These are phyloP conservation scores for Hirschfeldia incana DNA, from an alignment of 345 rosid genomes.

Conservation along the genomic window DNA sequence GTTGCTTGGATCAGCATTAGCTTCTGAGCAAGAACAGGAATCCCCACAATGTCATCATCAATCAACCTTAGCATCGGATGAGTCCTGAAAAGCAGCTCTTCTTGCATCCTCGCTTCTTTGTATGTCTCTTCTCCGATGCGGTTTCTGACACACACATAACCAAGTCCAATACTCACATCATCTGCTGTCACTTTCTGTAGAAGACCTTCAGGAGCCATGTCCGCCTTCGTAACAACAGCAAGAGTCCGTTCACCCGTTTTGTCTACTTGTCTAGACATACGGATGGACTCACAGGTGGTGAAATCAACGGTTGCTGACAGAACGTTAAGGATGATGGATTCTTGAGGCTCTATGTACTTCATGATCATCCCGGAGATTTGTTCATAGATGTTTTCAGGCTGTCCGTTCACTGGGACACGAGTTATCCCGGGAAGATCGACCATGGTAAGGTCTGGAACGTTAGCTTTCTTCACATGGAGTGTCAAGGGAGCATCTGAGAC, in stretches of 20 bases:
- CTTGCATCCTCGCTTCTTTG: not conserved
- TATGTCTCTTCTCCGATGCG: conserved; percentile 43
- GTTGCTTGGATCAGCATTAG: conserved; percentile 39
- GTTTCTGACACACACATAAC: conserved; percentile 54
- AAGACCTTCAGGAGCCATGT: conserved; percentile 53
- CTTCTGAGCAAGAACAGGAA: conserved; percentile 12
- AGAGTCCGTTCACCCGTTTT: conserved; percentile 47
- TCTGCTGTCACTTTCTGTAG: conserved; percentile 42
- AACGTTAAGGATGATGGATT: conserved; percentile 42
- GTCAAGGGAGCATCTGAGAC: conserved; percentile 49
- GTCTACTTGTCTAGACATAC: conserved; percentile 53
- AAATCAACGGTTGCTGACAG: not conserved
- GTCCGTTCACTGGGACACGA: conserved; percentile 53
- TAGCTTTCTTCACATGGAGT: conserved; percentile 47
- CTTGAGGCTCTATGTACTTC: conserved; percentile 55
- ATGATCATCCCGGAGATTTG: conserved; percentile 46
- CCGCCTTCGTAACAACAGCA: conserved; percentile 54
- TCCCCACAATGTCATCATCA: not conserved
- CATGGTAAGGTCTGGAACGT: conserved; percentile 63
- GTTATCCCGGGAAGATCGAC: conserved; percentile 71
- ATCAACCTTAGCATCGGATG: not conserved
- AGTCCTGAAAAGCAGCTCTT: not conserved
- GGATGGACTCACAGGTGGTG: not conserved
- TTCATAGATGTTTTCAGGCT: conserved; percentile 55
- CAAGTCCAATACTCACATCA: conserved; percentile 42